Evolutionary conservation across 2,329 filamentous ascomycete genomes (phyloP).

Genomic region (Penicillium verrucosum): DNA sequence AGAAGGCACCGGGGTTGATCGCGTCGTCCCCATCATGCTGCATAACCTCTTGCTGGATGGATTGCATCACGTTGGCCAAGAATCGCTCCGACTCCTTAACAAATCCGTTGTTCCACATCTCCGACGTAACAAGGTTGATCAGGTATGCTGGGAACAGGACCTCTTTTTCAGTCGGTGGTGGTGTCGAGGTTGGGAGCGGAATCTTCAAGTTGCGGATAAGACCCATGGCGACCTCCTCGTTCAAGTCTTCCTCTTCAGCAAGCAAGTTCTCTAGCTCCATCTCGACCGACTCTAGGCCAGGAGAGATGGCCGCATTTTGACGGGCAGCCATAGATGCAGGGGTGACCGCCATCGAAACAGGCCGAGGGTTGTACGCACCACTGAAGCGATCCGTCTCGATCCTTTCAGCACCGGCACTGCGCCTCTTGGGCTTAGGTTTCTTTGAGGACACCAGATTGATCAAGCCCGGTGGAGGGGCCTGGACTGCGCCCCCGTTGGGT

Average conservation of each 20-base stretch:
- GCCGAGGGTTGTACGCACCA: conserved; percentile 86
- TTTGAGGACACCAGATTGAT: conserved; percentile 97
- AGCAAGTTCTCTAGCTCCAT: conserved; percentile 90
- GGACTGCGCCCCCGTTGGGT: conserved; percentile 58
- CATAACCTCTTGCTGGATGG: conserved; percentile 99
- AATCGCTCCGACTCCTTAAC: conserved; percentile 99
- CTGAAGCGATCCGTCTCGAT: conserved; percentile 88
- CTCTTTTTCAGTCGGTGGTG: conserved; percentile 94
- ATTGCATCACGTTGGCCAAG: conserved; percentile 99
- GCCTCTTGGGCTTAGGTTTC: conserved; percentile 77
- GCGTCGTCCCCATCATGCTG: conserved; percentile 96
- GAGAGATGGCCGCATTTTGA: conserved; percentile 73
- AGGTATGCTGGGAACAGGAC: conserved; percentile 98
- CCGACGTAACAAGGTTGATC: conserved; percentile 97
- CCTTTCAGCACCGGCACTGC: conserved; percentile 83
- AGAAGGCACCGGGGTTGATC: conserved; percentile 96
- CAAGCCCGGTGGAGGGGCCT: conserved; percentile 66
- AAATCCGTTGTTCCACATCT: conserved; percentile 99
- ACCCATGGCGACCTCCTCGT: conserved; percentile 95
- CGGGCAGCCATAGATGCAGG: conserved; percentile 53
- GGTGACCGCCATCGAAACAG: conserved; percentile 86
- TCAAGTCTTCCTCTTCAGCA: conserved; percentile 90
- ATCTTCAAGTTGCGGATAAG: conserved; percentile 97
- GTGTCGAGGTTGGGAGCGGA: conserved; percentile 78
- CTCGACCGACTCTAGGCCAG: conserved; percentile 85